These are phyloP conservation scores for Lachnellula subtilissima DNA, from an alignment of 2,329 filamentous ascomycete species.

Conservation along the genomic window DNA sequence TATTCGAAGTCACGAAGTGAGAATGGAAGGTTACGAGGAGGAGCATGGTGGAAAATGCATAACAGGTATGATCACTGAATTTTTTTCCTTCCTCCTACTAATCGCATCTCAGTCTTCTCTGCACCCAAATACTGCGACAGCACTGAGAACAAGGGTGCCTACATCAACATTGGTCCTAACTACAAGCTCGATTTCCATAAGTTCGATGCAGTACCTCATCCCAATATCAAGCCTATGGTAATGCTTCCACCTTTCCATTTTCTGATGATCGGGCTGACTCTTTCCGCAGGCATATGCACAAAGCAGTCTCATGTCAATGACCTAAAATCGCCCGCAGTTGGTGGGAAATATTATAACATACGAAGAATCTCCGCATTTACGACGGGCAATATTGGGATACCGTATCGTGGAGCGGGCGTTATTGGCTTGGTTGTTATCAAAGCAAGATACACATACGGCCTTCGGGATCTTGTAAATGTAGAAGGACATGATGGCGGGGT, in stretches of 20 bases:
- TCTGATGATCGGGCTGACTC: conserved; percentile 9
- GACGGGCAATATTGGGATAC: background rate
- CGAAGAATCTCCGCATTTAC: conserved; percentile 5
- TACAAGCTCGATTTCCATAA: conserved; percentile 89
- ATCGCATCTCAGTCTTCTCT: conserved; percentile 68
- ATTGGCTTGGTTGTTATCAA: conserved; percentile 2
- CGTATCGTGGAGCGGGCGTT: conserved; percentile 12
- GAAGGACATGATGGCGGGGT: conserved; percentile 2
- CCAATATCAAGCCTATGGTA: conserved; percentile 89
- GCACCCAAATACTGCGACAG: conserved; percentile 97
- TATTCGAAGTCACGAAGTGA: conserved; percentile 94
- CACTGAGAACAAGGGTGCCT: conserved; percentile 96
- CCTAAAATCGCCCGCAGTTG: conserved; percentile 6
- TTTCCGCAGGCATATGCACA: conserved; percentile 69
- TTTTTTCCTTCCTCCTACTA: conserved; percentile 12
- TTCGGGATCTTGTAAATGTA: conserved; percentile 6
- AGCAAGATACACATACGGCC: conserved; percentile 4
- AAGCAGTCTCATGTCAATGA: conserved; percentile 67
- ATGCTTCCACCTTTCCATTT: conserved; percentile 19
- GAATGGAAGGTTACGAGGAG: conserved; percentile 99
- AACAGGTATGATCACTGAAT: conserved; percentile 56
- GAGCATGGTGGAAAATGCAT: conserved; percentile 96
- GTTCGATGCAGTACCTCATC: conserved; percentile 95
- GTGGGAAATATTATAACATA: conserved; percentile 8
- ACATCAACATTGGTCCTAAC: conserved; percentile 91